A percentile compares a stretch with the other conserved stretches of the same genome.
Conservation (phyloP, 345 rosid species). For the Salix udensis region DNA sequence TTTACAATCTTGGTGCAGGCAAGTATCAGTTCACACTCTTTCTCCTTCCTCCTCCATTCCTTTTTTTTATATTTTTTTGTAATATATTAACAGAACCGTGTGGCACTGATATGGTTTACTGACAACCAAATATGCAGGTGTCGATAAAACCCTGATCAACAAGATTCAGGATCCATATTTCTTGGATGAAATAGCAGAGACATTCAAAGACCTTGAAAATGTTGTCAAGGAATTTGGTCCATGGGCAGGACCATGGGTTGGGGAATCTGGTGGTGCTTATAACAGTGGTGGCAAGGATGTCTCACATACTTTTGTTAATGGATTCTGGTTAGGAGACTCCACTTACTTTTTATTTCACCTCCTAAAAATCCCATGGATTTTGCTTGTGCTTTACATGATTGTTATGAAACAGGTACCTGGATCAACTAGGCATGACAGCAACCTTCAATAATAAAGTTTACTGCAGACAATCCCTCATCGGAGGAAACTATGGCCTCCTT, state of each 20-base stretch:
- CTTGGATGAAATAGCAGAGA: slow-evolving; percentile 42
- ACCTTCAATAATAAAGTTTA: slow-evolving; percentile 53
- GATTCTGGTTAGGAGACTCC: slow-evolving; percentile 44
- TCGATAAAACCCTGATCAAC: slow-evolving; percentile 33
- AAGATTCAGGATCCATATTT: slow-evolving; percentile 53
- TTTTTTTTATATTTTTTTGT: neutral
- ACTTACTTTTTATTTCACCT: neutral
- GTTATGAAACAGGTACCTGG: slow-evolving; percentile 44
- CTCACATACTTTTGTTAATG: slow-evolving; percentile 49
- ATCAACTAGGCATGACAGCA: slow-evolving; percentile 63
- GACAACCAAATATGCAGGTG: slow-evolving; percentile 28
- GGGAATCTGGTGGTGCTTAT: slow-evolving; percentile 68
- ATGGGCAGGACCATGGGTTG: slow-evolving; percentile 57
- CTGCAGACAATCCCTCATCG: slow-evolving; percentile 64
- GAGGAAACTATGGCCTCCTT: slow-evolving; percentile 64
- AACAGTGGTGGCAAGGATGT: slow-evolving; percentile 68
- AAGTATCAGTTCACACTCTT: neutral
- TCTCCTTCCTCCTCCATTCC: neutral
- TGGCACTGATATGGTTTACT: neutral
- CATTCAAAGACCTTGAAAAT: slow-evolving; percentile 28
- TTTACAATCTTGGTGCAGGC: slow-evolving; percentile 63
- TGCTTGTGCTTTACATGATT: neutral
- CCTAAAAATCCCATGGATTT: neutral
- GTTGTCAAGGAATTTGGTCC: slow-evolving; percentile 35
- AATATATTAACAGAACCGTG: neutral